Evolutionary conservation across 1,139 yeast genomes (phyloP).

Genomic region (Yamadazyma diospyri): DNA sequence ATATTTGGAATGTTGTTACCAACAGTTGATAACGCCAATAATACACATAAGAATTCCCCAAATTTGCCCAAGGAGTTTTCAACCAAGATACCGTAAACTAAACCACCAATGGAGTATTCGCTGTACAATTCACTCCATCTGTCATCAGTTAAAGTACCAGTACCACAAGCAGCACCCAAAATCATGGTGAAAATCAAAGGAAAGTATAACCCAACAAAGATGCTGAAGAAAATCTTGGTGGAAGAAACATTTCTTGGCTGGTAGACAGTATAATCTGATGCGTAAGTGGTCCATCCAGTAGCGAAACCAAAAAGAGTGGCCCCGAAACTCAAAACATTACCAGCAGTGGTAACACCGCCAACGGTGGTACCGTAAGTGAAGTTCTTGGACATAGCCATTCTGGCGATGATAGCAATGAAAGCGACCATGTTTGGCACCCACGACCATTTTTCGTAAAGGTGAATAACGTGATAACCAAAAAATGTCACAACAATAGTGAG

Average conservation of each 20-base stretch:
- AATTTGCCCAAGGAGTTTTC: conserved; percentile 79
- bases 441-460: conserved; percentile 76
- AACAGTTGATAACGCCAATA: conserved; percentile 77
- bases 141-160: conserved; percentile 49
- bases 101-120: conserved; percentile 70
- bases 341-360: conserved; percentile 64
- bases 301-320: conserved; percentile 86
- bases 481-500: conserved; percentile 74
- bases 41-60: conserved; percentile 85
- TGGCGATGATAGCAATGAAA: conserved; percentile 73
- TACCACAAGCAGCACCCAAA: conserved; percentile 84
- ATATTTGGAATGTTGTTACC: conserved; percentile 91
- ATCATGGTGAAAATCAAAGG: conserved; percentile 74
- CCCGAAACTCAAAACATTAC: conserved; percentile 78
- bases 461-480: conserved; percentile 83
- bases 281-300: conserved; percentile 92
- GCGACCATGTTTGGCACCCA: conserved; percentile 81
- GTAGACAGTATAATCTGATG: conserved; percentile 89
- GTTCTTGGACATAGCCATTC: conserved; percentile 63
- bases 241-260: conserved; percentile 63
- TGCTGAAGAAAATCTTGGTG: conserved; percentile 57
- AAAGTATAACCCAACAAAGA: conserved; percentile 57
- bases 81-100: conserved; percentile 73
- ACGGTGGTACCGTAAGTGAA: conserved; percentile 49
- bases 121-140: conserved; percentile 53